Conservation (phyloP, 164 flowering plant genomes). For the Echeveria elegans region DNA sequence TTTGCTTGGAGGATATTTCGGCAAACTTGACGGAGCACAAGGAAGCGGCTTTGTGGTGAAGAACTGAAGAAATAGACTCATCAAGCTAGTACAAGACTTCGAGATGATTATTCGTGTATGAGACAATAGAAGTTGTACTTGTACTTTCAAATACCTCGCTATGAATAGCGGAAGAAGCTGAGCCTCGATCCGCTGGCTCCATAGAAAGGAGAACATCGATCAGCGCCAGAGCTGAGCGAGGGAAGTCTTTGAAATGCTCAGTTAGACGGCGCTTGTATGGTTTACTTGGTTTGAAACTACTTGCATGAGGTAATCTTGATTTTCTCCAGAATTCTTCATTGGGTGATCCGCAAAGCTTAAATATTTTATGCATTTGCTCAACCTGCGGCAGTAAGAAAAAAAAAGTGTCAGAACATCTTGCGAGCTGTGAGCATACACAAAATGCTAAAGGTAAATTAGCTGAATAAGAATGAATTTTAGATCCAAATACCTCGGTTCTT, state of each 20-base stretch:
- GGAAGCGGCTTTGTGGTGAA: neutral
- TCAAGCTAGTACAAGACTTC: neutral
- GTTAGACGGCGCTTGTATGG: slow-evolving; percentile 4
- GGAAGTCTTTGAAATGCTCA: neutral
- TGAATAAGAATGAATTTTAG: neutral
- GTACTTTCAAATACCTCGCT: neutral
- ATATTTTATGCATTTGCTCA: slow-evolving; percentile 3
- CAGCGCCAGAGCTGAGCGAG: neutral
- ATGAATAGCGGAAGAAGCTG: neutral
- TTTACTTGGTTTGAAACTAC: slow-evolving; percentile 1
- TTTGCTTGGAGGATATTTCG: neutral
- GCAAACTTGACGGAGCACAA: slow-evolving; percentile 1
- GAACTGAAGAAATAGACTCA: neutral
- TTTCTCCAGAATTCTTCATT: neutral
- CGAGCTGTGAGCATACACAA: neutral
- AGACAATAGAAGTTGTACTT: no score
- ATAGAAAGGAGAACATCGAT: neutral
- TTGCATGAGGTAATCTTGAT: neutral
- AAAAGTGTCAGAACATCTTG: neutral
- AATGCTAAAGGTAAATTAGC: neutral
- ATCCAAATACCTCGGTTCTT: neutral
- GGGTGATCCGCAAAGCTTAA: slow-evolving; percentile 1
- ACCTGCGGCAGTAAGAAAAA: neutral
- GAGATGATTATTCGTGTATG: neutral
- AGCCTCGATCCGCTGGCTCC: neutral